phyloP scores from a whole-genome alignment of 2,329 filamentous ascomycete genomes.

The Emergomyces pasteurianus region DNA sequence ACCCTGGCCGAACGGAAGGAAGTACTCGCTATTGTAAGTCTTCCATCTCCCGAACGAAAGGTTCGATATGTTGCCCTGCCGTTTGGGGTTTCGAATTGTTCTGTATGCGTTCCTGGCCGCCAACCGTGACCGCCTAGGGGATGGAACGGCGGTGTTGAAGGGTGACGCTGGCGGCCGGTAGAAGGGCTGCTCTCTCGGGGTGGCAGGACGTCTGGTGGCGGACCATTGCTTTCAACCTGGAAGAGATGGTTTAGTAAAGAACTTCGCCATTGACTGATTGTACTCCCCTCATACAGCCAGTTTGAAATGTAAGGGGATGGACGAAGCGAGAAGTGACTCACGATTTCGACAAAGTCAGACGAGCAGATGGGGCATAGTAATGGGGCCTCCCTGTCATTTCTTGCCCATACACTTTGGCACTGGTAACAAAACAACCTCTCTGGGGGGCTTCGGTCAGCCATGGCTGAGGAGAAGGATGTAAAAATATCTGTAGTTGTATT shows the following conservation, averaged over 20 bases:
- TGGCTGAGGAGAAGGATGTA: slow-evolving; percentile 7
- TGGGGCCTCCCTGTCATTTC: slow-evolving; percentile 45
- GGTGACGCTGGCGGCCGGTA: too few relatives aligned
- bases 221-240: neutral
- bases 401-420: slow-evolving; percentile 72
- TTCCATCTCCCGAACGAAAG: slow-evolving; percentile 36
- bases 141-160: neutral
- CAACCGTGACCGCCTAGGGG: too few relatives aligned
- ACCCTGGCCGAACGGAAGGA: slow-evolving; percentile 16
- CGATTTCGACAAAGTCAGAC: slow-evolving; percentile 75
- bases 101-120: neutral
- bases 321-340: slow-evolving; percentile 42
- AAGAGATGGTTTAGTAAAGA: neutral
- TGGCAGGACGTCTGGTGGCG: neutral
- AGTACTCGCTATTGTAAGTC: slow-evolving; percentile 29
- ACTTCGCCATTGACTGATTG: neutral
- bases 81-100: slow-evolving; percentile 5
- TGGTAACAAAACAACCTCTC: slow-evolving; percentile 67
- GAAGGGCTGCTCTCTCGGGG: neutral
- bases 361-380: slow-evolving; percentile 66
- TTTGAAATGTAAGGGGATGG: neutral
- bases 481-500: neutral
- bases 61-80: slow-evolving; percentile 24
- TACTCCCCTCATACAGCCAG: neutral
- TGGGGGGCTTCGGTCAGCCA: slow-evolving; percentile 21